Conservation (phyloP, 805 yeast genomes). For the Naumovozyma baii region DNA sequence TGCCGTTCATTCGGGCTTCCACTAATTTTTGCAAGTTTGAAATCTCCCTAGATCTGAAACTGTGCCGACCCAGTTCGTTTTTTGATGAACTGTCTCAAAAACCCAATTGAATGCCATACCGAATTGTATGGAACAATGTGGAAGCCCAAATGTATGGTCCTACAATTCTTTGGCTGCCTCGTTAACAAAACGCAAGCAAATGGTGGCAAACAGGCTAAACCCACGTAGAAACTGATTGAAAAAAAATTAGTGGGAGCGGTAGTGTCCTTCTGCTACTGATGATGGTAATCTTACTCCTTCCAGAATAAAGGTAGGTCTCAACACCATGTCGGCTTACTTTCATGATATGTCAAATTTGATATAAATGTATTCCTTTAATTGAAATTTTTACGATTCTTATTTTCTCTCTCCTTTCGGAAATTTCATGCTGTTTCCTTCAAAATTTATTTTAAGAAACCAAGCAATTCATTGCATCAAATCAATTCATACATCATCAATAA, state of each 20-base stretch:
- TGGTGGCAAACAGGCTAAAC: no score
- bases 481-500: conserved; percentile 26
- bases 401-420: background rate
- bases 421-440: conserved; percentile 2
- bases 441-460: conserved; percentile 10
- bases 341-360: background rate
- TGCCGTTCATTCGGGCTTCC: no score
- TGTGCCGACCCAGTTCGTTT: no score
- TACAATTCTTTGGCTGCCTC: background rate
- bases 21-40: no score
- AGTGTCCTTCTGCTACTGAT: no score
- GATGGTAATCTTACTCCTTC: background rate
- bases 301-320: background rate
- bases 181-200: no score
- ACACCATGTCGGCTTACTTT: no score
- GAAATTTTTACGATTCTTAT: background rate
- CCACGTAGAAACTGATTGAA: no score
- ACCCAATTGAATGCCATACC: no score
- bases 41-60: no score
- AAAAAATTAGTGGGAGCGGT: no score
- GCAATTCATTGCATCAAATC: conserved; percentile 8
- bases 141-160: background rate
- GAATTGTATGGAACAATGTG: background rate
- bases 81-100: no score
- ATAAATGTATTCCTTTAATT: background rate